These are phyloP conservation scores for Eimeria nieschulzi DNA, from an alignment of 169 alveolate species.

Conservation along the genomic window DNA sequence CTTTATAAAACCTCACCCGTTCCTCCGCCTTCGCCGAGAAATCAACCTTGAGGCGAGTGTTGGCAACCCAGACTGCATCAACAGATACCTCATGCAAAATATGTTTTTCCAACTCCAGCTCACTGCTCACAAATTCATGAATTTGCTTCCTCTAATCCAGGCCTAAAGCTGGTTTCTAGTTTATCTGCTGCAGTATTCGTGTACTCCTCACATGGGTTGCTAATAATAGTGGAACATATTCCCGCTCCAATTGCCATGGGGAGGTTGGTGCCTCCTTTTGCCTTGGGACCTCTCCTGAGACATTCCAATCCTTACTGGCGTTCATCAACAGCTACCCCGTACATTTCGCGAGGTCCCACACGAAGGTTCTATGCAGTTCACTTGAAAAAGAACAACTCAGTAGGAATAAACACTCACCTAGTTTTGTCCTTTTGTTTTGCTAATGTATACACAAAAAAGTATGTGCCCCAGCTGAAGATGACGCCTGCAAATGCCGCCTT, in stretches of 20 bases:
- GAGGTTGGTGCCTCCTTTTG: conserved; percentile 52
- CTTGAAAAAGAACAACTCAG: not conserved
- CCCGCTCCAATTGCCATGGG: conserved; percentile 72
- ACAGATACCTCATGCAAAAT: no score
- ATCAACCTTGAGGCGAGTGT: conserved; percentile 72
- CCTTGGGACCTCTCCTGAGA: conserved; percentile 43
- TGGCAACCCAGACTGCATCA: conserved; percentile 74
- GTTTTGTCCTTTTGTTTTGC: conserved; percentile 54
- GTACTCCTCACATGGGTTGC: conserved; percentile 71
- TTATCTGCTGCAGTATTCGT: not conserved
- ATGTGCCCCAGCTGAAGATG: conserved; percentile 75
- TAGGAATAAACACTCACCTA: conserved; percentile 22
- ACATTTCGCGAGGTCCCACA: not conserved
- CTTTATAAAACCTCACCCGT: not conserved
- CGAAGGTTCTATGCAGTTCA: not conserved
- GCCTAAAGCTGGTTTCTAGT: not conserved
- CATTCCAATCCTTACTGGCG: not conserved
- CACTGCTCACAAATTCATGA: not conserved
- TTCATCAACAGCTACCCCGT: not conserved
- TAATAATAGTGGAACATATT: conserved; percentile 63
- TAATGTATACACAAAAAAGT: conserved; percentile 66
- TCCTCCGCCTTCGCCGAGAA: conserved; percentile 25
- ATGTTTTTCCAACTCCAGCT: no score
- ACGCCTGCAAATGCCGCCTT: conserved; percentile 72
- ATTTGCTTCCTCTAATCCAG: not conserved